These are phyloP conservation scores for Didymella segeticola DNA, from an alignment of 2,329 filamentous ascomycete genomes.

Conservation along the genomic window DNA sequence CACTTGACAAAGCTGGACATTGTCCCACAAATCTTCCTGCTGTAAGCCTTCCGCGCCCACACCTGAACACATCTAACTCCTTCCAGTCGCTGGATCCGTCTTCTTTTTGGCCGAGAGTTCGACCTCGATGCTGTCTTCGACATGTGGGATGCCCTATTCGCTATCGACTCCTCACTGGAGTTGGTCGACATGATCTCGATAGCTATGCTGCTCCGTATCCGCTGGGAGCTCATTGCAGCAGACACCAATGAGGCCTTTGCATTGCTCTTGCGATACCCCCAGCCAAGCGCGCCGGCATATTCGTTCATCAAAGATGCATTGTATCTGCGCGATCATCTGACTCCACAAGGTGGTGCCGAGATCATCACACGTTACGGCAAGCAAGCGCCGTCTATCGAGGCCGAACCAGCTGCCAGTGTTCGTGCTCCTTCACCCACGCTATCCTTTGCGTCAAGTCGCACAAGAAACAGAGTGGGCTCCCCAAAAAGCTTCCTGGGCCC, in stretches of 20 bases:
- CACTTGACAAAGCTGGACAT: conserved; percentile 87
- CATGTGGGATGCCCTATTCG: conserved; percentile 92
- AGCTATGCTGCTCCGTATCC: conserved; percentile 88
- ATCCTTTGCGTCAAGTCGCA: conserved; percentile 32
- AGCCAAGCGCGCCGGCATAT: conserved; percentile 69
- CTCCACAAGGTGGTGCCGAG: conserved; percentile 65
- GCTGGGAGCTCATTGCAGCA: conserved; percentile 84
- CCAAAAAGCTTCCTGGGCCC: conserved; percentile 38
- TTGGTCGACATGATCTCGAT: conserved; percentile 91
- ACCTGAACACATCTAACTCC: conserved; percentile 23
- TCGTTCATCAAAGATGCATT: conserved; percentile 87
- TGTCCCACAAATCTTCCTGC: conserved; percentile 94
- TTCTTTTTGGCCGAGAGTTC: conserved; percentile 93
- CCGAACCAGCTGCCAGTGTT: conserved; percentile 35
- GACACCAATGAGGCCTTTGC: conserved; percentile 89
- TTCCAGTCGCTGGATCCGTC: conserved; percentile 83
- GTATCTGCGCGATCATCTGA: conserved; percentile 72
- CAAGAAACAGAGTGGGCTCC: conserved; percentile 37
- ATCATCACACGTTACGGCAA: conserved; percentile 75
- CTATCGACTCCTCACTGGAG: conserved; percentile 79
- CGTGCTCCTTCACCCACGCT: conserved; percentile 37
- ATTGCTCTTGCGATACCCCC: conserved; percentile 82
- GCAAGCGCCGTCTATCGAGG: conserved; percentile 43
- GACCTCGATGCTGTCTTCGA: conserved; percentile 82
- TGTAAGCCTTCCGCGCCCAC: conserved; percentile 62